phyloP scores from a whole-genome alignment of 768 basidiomycete species.

The Russula foetens region DNA sequence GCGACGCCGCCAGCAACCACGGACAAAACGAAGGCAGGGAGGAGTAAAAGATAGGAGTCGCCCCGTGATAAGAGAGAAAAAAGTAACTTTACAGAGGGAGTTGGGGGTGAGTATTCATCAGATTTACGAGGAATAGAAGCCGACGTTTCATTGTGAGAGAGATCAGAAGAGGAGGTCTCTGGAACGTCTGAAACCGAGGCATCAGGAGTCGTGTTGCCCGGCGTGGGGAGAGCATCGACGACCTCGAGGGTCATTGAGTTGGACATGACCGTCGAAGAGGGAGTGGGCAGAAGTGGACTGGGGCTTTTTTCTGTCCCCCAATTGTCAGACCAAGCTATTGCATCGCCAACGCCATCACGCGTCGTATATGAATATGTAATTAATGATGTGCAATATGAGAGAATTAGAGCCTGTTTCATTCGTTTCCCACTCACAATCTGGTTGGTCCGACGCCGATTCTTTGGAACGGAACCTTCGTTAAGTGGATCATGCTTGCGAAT shows the following conservation, averaged over 20 bases:
- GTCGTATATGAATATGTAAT: too few relatives aligned
- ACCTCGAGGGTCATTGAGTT: conserved; percentile 23
- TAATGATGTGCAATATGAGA: too few relatives aligned
- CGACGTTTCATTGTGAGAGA: conserved; percentile 20
- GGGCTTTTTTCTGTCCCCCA: too few relatives aligned
- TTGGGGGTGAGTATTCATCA: conserved; percentile 22
- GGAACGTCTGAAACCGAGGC: conserved; percentile 18
- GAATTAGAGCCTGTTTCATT: too few relatives aligned
- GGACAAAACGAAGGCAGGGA: conserved; percentile 59
- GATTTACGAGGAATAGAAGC: conserved; percentile 22
- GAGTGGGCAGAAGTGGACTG: conserved; percentile 18
- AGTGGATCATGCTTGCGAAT: too few relatives aligned
- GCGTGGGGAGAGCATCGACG: conserved; percentile 18
- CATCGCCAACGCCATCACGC: too few relatives aligned
- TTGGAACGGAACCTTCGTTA: too few relatives aligned
- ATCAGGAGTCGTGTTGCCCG: too few relatives aligned
- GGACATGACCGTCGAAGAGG: conserved; percentile 21
- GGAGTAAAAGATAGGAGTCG: conserved; percentile 47
- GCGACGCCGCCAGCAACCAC: conserved; percentile 60
- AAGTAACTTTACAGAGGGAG: conserved; percentile 44
- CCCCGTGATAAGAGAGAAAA: conserved; percentile 56
- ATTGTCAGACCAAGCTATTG: too few relatives aligned
- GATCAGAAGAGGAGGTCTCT: conserved; percentile 15
- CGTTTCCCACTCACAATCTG: too few relatives aligned
- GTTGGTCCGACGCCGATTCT: too few relatives aligned